Base-by-base conservation (phyloP, 768 basidiomycete genomes). In the Gyrodon lividus region DNA sequence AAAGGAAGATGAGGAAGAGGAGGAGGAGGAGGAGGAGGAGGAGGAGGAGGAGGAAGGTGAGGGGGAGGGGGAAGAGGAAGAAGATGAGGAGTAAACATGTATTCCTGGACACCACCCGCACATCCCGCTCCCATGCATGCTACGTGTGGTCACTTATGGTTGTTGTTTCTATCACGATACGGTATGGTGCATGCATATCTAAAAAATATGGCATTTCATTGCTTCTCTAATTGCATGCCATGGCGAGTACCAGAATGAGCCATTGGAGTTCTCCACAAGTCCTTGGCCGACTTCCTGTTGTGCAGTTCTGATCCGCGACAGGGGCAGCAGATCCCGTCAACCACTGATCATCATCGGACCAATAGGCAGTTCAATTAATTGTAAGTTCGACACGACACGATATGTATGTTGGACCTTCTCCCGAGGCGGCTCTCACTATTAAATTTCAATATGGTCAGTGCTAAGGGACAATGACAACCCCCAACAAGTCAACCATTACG, bases 1-100 rank as follows among this genome's bases (percentile, higher is more conserved):
- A 56, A 84, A 80, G 73, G 85, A 89, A 55, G 83, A 86, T 12
- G 88, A 84, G 48, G 81, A 82, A 0, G 89, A 89, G 0, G 87
- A 85, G 0, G 87, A 87, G 7, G 89, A 86, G 1, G 88, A 83
- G 2, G 86, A 80, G 16, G 86, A 77, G 17, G 85, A 80, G 31
- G 85, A 73, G 30, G 84, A 81, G 24, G 87, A 77, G 40, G 87
- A 85, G 0, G 87, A 86, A 6, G 89, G 85, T 0, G 88, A 83
- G 3, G 86, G 80, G 12, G 86, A 77, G 19, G 85, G 80, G 28
- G 85, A 73, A 31, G 84, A 81, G 24, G 87, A 77, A 39, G 84
- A 82, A 43, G 80, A 81, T 0, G 67, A 68, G 9, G 67, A 69
- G 58, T 70, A 52, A 69, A 50, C 47, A 42, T 59, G 41, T 40